A percentile compares a stretch with the other conserved stretches of the same genome.
Evolutionary conservation across 192 early-diverging fungal genomes (phyloP).

Genomic region (Jimgerdemannia flammicorona): DNA sequence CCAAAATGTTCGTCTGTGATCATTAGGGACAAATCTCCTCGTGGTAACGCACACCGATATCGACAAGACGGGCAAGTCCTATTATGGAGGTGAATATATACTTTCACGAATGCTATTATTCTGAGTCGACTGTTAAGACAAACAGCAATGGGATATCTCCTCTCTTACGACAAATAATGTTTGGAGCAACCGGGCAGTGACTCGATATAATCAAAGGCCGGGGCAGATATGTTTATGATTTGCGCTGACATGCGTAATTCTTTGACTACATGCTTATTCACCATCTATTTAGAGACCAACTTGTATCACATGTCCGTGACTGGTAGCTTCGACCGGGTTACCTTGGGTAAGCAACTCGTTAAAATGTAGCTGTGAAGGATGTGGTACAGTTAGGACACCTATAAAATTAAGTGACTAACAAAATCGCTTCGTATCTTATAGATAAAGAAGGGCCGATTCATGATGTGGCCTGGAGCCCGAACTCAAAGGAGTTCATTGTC

Average conservation of each 20-base stretch:
- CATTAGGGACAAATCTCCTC: slow-evolving; percentile 63
- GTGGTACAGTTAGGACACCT: slow-evolving; percentile 68
- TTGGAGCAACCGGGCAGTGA: too few relatives aligned
- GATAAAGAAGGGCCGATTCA: slow-evolving; percentile 91
- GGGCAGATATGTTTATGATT: too few relatives aligned
- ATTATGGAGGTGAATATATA: slow-evolving; percentile 68
- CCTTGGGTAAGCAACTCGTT: slow-evolving; percentile 26
- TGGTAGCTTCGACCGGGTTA: slow-evolving; percentile 90
- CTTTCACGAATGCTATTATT: not conserved
- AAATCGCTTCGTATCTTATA: slow-evolving; percentile 14
- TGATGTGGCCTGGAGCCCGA: slow-evolving; percentile 93
- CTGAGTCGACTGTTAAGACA: too few relatives aligned
- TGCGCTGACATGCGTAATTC: too few relatives aligned
- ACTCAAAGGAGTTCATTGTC: slow-evolving; percentile 97
- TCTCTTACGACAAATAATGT: too few relatives aligned
- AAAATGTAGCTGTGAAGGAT: slow-evolving; percentile 46
- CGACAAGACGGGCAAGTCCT: slow-evolving; percentile 91
- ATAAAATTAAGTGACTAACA: slow-evolving; percentile 30
- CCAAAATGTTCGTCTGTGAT: too few relatives aligned
- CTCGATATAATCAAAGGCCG: too few relatives aligned
- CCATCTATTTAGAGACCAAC: slow-evolving; percentile 59
- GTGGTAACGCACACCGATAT: slow-evolving; percentile 94
- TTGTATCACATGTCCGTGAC: slow-evolving; percentile 88
- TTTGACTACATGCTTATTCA: slow-evolving; percentile 3
- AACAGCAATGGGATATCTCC: too few relatives aligned